Evolutionary conservation across 1,284 basidiomycete genomes (phyloP), one percentile per base, ranked within the genome.

Genomic region (Blastosporella zonata): DNA sequence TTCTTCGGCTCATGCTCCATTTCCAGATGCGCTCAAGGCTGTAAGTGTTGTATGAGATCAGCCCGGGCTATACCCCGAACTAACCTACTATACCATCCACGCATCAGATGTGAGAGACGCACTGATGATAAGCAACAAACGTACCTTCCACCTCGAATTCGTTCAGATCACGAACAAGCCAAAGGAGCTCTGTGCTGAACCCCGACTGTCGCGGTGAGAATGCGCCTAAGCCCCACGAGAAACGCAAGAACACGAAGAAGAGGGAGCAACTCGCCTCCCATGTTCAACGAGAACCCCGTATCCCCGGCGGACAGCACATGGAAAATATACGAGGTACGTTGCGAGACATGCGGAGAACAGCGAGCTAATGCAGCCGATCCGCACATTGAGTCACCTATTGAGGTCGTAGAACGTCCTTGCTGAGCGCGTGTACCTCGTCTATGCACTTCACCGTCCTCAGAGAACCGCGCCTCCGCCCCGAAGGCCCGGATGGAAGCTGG

Each of bases 1-100:
- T 74, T 60, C 42, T 71, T 67, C 0, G 78, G 77, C 60, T 91
- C 88, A 59, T 88, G 84, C 46, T 87, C 86, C 48, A 89, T 86
- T 22, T 72, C 65, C 33, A 87, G 64, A 91, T 82, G 18, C 88
- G 78, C 61, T 91, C 88, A 48, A 91, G 71, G 60, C 82, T 84
- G 51, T 45, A 15, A n/a, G 34, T 35, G 20, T 21, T 4, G 22
- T 20, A 17, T 22, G 9, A 5, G 18, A 39, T 39, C 22, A 41
- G 39, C 18, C 10, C 18, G 36, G 18, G 20, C 6, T 21, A 6
- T 21, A 12, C 20, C 17, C 15, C 15, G 25, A 21, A n/a, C 33
- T 20, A 21, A 47, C 46, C 46, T 47, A 39, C 46, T 47, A 35
- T 44, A 20, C 20, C 27, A n/a, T 34, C 13, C 22, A 37, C 2